Base-by-base conservation (phyloP, 2,329 filamentous ascomycete genomes). In the Coniochaeta prunicola region DNA sequence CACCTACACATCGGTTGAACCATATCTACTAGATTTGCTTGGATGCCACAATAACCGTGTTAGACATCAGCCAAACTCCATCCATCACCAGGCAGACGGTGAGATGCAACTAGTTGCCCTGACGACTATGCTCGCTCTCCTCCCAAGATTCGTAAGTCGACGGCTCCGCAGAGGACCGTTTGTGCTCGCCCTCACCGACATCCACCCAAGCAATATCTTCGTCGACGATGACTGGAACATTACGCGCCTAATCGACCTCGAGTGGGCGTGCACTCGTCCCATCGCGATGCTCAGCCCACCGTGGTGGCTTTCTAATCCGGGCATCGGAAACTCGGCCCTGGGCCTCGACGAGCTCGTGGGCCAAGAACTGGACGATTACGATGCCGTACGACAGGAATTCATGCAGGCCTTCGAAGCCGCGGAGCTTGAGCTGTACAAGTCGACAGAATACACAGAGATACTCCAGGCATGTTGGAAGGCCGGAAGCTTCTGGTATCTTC, bases 171-270 rank as follows among this genome's bases (percentile, higher is more conserved):
- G 21, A 19, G 30, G 53, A 4, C 15, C 53, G n/a, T 55, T 55
- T 55, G 3, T 36, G 8, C 58, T 42, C 53, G 24, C 17, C 10
- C 55, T 74, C 40, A 71, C 68, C 21, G 69, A 74, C 58, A 59
- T 74, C 17, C 65, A 73, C 61, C 59, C 53, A 24, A 68, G 70
- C 38, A 74, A 74, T 53, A 68, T 75, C 30, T 66, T 74, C 30
- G 69, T 74, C 12, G 69, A 74, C 58, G 56, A 71, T 26, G 55
- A 73, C 28, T 72, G 70, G 70, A 71, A 74, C 54, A 63, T 74
- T 31, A 70, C 64, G 10, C 64, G 63, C 48, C 36, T 73, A 1
- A 68, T 74, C 17, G 70, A 74, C 59, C 65, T 70, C 21, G 71
- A 74, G 62, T 74, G 68, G 70, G 62, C 71, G 21, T 73, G 66